Conservation (phyloP, 1,284 basidiomycete species). For the Cutaneotrichosporon mucoides region DNA sequence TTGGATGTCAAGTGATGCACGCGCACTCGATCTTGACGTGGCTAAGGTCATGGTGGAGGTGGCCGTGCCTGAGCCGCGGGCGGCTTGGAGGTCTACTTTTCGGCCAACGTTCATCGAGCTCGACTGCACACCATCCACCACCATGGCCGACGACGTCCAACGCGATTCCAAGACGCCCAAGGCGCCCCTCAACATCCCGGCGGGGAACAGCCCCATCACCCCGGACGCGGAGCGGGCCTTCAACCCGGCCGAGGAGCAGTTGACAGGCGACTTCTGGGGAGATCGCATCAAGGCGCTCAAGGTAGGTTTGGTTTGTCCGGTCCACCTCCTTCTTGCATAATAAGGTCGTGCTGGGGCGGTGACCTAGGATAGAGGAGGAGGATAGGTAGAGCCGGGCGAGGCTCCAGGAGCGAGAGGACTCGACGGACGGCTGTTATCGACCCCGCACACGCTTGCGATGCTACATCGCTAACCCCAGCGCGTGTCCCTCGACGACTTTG, state of each 20-base stretch:
- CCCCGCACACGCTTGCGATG: too few species aligned
- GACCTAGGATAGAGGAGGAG: too few species aligned
- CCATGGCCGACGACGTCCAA: constrained; percentile 13
- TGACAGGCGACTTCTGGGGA: constrained; percentile 20
- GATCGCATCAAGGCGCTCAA: constrained; percentile 29
- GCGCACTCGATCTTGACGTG: too few species aligned
- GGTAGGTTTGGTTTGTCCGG: constrained; percentile 13
- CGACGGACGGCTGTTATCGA: too few species aligned
- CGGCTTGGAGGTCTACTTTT: neutral
- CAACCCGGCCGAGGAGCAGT: constrained; percentile 14
- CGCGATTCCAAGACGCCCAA: constrained; percentile 1
- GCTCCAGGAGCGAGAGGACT: too few species aligned
- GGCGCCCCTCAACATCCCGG: constrained; percentile 26
- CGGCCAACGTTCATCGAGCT: neutral
- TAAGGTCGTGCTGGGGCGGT: too few species aligned
- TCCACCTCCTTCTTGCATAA: too few species aligned
- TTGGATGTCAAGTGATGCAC: too few species aligned
- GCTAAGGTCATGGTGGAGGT: neutral
- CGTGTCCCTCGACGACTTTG: constrained; percentile 20
- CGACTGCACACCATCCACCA: neutral
- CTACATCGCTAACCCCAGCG: constrained; percentile 7
- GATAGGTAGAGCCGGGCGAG: too few species aligned
- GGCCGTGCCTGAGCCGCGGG: neutral
- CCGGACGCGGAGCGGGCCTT: constrained; percentile 9
- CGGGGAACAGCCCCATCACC: constrained; percentile 29